A percentile compares a stretch with the other conserved stretches of the same genome.
Conservation (phyloP, 495 filamentous ascomycete species). For the Apiosordaria backusii region DNA sequence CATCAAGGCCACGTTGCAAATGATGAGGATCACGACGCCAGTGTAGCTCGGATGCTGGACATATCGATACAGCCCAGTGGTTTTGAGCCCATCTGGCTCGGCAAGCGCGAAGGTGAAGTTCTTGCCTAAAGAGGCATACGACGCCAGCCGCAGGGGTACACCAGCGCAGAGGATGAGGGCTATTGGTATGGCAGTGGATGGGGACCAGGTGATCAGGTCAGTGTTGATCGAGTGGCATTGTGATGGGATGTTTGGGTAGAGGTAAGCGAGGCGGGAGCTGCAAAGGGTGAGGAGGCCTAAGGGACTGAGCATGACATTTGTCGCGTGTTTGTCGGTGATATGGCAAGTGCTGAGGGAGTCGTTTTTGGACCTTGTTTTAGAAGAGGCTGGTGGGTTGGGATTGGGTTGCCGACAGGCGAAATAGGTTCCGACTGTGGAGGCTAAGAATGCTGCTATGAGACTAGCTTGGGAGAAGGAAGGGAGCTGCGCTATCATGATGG, state of each 20-base stretch:
- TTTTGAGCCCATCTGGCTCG: constrained; percentile 41
- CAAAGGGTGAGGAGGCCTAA: constrained; percentile 19
- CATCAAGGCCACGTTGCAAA: constrained; percentile 22
- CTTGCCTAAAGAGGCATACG: constrained; percentile 39
- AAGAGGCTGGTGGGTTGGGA: constrained; percentile 3
- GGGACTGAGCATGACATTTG: constrained; percentile 7
- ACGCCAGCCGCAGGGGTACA: constrained; percentile 32
- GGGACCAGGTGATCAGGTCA: constrained; percentile 33
- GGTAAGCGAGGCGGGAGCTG: constrained; percentile 11
- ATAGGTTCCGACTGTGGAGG: constrained; percentile 19
- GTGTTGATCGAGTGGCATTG: constrained; percentile 23
- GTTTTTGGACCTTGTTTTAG: background rate
- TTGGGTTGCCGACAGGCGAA: constrained; percentile 22
- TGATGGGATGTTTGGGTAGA: constrained; percentile 34
- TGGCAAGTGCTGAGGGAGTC: constrained; percentile 19
- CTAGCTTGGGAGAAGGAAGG: constrained; percentile 14
- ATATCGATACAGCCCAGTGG: constrained; percentile 42
- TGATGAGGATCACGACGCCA: constrained; percentile 23
- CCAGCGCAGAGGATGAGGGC: constrained; percentile 33
- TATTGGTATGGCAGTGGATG: constrained; percentile 21
- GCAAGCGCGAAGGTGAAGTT: constrained; percentile 50
- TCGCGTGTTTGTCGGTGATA: constrained; percentile 14
- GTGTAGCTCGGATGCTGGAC: constrained; percentile 51
- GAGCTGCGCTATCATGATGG: background rate
- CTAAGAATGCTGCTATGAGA: constrained; percentile 14